These are phyloP conservation scores for Penicillium nucicola DNA, from an alignment of 495 filamentous ascomycete species.

Conservation along the genomic window DNA sequence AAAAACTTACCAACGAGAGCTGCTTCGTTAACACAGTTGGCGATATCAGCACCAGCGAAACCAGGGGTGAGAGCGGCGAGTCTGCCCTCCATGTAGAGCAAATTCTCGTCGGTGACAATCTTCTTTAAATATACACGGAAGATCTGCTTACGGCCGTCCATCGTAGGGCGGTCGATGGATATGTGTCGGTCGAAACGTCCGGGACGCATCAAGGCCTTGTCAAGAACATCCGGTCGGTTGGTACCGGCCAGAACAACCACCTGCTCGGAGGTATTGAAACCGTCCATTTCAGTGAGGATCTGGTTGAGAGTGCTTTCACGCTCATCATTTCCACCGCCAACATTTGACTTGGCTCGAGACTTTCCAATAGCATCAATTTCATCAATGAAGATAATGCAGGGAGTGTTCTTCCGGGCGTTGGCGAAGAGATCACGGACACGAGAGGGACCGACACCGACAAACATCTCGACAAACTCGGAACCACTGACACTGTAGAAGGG, in stretches of 20 bases:
- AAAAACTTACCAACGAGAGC: conserved; percentile 82
- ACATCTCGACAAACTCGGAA: conserved; percentile 99
- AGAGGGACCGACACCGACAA: conserved; percentile 95
- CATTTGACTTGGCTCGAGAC: conserved; percentile 71
- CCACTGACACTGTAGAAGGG: conserved; percentile 98
- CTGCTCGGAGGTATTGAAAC: conserved; percentile 96
- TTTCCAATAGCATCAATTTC: conserved; percentile 98
- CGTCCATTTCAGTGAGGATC: conserved; percentile 98
- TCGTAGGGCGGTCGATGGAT: conserved; percentile 86
- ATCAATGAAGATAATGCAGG: conserved; percentile 99
- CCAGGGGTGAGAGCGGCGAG: conserved; percentile 90
- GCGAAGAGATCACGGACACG: conserved; percentile 93
- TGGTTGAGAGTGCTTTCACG: conserved; percentile 96
- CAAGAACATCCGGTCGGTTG: conserved; percentile 89
- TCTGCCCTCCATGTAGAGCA: conserved; percentile 80
- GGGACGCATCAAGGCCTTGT: conserved; percentile 93
- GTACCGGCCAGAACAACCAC: conserved; percentile 98
- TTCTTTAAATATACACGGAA: conserved; percentile 90
- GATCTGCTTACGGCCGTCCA: conserved; percentile 95
- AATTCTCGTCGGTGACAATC: conserved; percentile 85
- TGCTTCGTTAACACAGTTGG: conserved; percentile 97
- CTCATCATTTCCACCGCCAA: conserved; percentile 92
- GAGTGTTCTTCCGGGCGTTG: conserved; percentile 90
- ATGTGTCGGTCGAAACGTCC: conserved; percentile 97
- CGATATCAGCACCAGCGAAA: conserved; percentile 96